Conservation (phyloP, 805 yeast genomes). For the Scheffersomyces lignosus region DNA sequence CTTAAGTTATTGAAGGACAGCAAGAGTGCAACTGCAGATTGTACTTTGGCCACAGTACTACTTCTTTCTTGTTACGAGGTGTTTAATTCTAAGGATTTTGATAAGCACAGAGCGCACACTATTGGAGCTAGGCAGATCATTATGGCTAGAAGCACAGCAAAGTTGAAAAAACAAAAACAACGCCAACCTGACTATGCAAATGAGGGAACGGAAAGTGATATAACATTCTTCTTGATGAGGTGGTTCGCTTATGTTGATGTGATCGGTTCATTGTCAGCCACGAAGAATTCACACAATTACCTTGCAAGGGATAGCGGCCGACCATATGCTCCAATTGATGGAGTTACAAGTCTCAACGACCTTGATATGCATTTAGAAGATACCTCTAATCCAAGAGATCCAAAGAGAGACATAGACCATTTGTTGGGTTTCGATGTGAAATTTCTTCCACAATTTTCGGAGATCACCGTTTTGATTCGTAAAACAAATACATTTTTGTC, state of each 20-base stretch:
- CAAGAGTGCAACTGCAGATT: constrained; percentile 58
- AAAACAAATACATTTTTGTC: constrained; percentile 23
- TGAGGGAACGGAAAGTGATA: constrained; percentile 34
- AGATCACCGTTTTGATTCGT: constrained; percentile 39
- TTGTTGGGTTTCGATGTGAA: constrained; percentile 66
- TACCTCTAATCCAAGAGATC: too few species aligned
- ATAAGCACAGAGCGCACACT: constrained; percentile 63
- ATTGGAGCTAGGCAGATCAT: constrained; percentile 69
- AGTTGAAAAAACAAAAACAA: constrained; percentile 12
- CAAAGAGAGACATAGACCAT: constrained; percentile 53
- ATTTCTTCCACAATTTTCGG: constrained; percentile 57
- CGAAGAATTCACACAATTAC: constrained; percentile 36
- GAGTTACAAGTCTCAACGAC: constrained; percentile 16
- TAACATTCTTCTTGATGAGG: constrained; percentile 56
- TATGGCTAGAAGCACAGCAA: constrained; percentile 40
- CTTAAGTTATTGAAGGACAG: constrained; percentile 50
- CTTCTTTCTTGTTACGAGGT: constrained; percentile 58
- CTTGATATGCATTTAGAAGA: not conserved
- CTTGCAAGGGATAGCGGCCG: constrained; percentile 17
- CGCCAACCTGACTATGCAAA: constrained; percentile 3
- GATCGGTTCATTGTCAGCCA: constrained; percentile 60
- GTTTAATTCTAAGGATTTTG: constrained; percentile 43
- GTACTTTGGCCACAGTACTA: constrained; percentile 62
- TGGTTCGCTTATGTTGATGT: constrained; percentile 73
- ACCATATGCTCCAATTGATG: constrained; percentile 19